Evolutionary conservation across 306 rosid genomes (phyloP), one percentile per base, ranked within the genome.

Genomic region (Psophocarpus tetragonolobus): DNA sequence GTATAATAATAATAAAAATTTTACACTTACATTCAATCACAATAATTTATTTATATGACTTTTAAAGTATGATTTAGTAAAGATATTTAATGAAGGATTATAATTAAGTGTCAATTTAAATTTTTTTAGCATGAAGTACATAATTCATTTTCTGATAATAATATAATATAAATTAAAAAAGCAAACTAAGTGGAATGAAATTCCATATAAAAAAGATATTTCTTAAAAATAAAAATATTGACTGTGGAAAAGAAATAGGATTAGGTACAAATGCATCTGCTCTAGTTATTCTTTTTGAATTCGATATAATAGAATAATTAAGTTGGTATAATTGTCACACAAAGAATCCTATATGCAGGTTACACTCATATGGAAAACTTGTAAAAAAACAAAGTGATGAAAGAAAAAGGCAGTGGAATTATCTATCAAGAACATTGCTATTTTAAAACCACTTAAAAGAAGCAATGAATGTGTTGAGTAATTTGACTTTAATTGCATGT

Each of bases 211-310:
- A 57, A 78, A 29, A 60, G 44, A 26, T 14, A 68, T 54, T 68
- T 67, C 18, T 17, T 26, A n/a, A 63, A 63, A 38, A 47, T 47
- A 0, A 17, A 67, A 39, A 69, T 50, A 42, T 57, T 57, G 62
- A 78, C 82, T 0, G 24, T 14, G 41, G 71, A 32, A 44, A 45
- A 57, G 20, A 32, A 42, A 32, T 45, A 23, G 23, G 72, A 61
- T 42, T 60, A n/a, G 77, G 72, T 79, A 11, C 33, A 66, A 18
- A 78, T 45, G 24, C 75, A 68, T 51, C 61, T 1, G 24, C 32
- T 57, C 5, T 38, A 36, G 6, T 63, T 61, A 32, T 74, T 74
- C 35, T 32, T 47, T 36, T 47, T 36, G 53, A 48, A 63, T 9
- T 44, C 60, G 13, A 6, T 33, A 4, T 17, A 15, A 15, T 32